Base-by-base conservation (phyloP, 441 rosid genomes). In the Heliophila coronopifolia region DNA sequence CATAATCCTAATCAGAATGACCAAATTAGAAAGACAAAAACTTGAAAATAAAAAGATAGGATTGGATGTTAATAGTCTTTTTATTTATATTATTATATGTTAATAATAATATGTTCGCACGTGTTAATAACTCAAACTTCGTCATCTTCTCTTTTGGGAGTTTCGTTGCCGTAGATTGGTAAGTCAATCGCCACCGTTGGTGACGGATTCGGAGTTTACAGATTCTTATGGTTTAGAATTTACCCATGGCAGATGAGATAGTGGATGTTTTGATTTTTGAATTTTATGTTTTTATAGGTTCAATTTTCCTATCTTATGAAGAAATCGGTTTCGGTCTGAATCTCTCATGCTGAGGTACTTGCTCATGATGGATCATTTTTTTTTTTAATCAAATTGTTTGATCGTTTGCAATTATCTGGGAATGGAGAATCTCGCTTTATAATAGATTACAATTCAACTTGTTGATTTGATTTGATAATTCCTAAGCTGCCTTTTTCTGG, bases 321-420 rank as follows among this genome's bases (percentile, higher is more conserved):
- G 60, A 42, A 14, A 9, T 32, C 0, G 6, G 33, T 4, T 9
- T 24, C 9, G 18, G 37, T 31, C 23, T 46, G 37, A 46, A 37
- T 45, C 62, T 55, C 51, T 63, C 26, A 54, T 63, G 68, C 52
- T 26, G 26, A 63, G 68, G 62, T 63, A 63, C 40, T 26, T 34
- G 5, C 3, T 40, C n/a, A 27, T 34, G 6, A 54, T 46, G 28
- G 23, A 37, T 36, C 20, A 1, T 22, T 51, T 13, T 37, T 27
- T 33, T 12, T 25, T 20, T 28, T 6, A 18, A 17, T 18, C 20
- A n/a, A n/a, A n/a, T n/a, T n/a, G n/a, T n/a, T n/a, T n/a, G n/a
- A n/a, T n/a, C n/a, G n/a, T n/a, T 4, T 16, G 22, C 4, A 44
- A 31, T 49, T 5, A 9, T 28, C 40, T n/a, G 14, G 1, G 10